A percentile compares a stretch with the other conserved stretches of the same genome.
phyloP scores from a whole-genome alignment of 371 early-diverging fungal species.

The Mortierella polycephala region DNA sequence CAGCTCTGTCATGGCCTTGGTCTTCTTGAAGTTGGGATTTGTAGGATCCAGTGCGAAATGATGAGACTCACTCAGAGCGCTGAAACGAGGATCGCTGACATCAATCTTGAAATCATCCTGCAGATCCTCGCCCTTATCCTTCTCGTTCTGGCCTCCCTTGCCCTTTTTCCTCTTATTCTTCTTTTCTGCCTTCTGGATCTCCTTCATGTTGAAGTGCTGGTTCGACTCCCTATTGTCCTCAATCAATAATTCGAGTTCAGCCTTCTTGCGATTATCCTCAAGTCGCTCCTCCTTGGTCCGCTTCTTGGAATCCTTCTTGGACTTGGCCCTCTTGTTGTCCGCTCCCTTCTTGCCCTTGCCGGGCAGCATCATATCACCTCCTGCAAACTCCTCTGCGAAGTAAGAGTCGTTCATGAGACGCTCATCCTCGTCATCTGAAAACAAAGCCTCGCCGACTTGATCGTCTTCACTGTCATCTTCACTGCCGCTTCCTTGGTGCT shows the following conservation, averaged over 20 bases:
- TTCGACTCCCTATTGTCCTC: constrained; percentile 68
- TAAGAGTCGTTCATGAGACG: constrained; percentile 74
- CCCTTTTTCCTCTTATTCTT: constrained; percentile 68
- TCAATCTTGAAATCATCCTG: constrained; percentile 90
- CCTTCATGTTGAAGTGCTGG: constrained; percentile 85
- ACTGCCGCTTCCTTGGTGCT: constrained; percentile 40
- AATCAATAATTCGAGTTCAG: constrained; percentile 89
- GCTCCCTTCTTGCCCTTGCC: constrained; percentile 52
- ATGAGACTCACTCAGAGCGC: constrained; percentile 81
- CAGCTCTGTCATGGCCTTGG: constrained; percentile 87
- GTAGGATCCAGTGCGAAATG: constrained; percentile 97
- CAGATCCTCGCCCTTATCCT: constrained; percentile 63
- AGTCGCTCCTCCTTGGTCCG: constrained; percentile 68
- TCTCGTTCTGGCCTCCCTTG: constrained; percentile 54
- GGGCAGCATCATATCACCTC: constrained; percentile 59
- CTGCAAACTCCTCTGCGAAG: constrained; percentile 71
- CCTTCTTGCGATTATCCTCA: constrained; percentile 69
- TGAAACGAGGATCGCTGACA: constrained; percentile 88
- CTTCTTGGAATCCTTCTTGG: constrained; percentile 64
- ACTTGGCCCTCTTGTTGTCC: constrained; percentile 56
- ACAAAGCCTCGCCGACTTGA: constrained; percentile 54
- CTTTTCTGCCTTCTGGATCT: constrained; percentile 89
- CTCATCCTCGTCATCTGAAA: constrained; percentile 66
- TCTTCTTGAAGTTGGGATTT: constrained; percentile 95
- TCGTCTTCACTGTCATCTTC: constrained; percentile 54